Conservation (phyloP, 306 rosid species). For the Prosopis cineraria region DNA sequence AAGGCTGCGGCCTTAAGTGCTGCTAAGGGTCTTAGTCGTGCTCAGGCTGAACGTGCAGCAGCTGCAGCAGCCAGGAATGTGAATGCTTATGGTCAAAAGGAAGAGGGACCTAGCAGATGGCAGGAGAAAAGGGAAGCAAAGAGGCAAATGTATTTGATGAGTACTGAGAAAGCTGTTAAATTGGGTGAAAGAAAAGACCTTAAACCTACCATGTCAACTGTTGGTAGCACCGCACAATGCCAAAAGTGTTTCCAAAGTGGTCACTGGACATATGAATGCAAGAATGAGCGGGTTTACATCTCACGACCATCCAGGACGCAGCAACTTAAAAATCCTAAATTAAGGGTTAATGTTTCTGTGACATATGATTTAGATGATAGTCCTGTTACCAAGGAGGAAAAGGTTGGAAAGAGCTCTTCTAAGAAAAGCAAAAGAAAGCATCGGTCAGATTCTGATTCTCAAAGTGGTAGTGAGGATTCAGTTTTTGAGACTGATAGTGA, state of each 20-base stretch:
- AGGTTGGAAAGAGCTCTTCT: constrained; percentile 44
- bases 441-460: constrained; percentile 54
- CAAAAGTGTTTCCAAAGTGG: constrained; percentile 89
- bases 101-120: constrained; percentile 99
- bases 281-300: constrained; percentile 90
- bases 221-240: constrained; percentile 70
- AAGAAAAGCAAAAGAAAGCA: constrained; percentile 86
- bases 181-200: constrained; percentile 91
- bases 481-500: constrained; percentile 91
- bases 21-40: constrained; percentile 96
- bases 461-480: constrained; percentile 83
- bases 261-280: constrained; percentile 98
- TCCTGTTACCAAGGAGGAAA: constrained; percentile 53
- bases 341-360: constrained; percentile 63
- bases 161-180: constrained; percentile 95
- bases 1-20: constrained; percentile 95
- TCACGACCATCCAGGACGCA: constrained; percentile 94
- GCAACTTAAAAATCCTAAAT: constrained; percentile 86
- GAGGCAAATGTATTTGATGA: constrained; percentile 98
- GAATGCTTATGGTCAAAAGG: constrained; percentile 98
- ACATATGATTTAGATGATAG: constrained; percentile 58
- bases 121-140: constrained; percentile 99
- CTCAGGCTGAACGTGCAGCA: constrained; percentile 97
- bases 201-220: constrained; percentile 53
- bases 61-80: constrained; percentile 94